Base-by-base conservation (phyloP, 257 asterid genomes). In the Lavandula angustifolia region DNA sequence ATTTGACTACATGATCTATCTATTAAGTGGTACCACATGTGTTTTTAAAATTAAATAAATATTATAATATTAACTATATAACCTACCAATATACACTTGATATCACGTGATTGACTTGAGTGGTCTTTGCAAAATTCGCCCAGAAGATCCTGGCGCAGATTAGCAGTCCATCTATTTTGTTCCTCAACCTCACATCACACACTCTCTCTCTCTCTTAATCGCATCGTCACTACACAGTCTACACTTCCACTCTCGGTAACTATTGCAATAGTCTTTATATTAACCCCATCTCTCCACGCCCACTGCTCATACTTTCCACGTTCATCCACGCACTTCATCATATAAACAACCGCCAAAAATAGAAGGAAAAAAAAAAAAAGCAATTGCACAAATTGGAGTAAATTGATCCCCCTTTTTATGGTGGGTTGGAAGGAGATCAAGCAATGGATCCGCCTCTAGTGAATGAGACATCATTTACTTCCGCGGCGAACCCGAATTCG, bases 391-490 rank as follows among this genome's bases (percentile, higher is more conserved):
- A 10, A 38, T 68, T 68, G 59, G 47, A 46, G 27, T 13, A 22
- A 22, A 50, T 52, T 31, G 4, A 16, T n/a, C 6, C 8, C 41
- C 22, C 57, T 40, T 4, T 66, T 10, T 18, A 16, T 4, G 14
- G 7, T 9, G 42, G 54, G 7, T 58, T 14, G 41, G 46, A 18
- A 13, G 31, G 52, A 61, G 41, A 49, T 60, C 58, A 16, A 56
- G 43, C 18, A 75, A 91, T 91, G 98, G 98, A 91, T 82, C 96
- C 94, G 56, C 87, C 92, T 16, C 71, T 91, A 69, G 74, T 89
- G 3, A 88, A 84, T 56, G 95, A 84, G 74, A 79, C 80, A 0
- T 84, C 95, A 50, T 88, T 86, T 60, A 82, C 92, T 12, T 88
- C 89, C 16, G 87, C 89, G 5, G 74, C 84, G 12, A 79, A 85